Conservation (phyloP, 2,329 filamentous ascomycete genomes). For the Curvularia hawaiiensis region DNA sequence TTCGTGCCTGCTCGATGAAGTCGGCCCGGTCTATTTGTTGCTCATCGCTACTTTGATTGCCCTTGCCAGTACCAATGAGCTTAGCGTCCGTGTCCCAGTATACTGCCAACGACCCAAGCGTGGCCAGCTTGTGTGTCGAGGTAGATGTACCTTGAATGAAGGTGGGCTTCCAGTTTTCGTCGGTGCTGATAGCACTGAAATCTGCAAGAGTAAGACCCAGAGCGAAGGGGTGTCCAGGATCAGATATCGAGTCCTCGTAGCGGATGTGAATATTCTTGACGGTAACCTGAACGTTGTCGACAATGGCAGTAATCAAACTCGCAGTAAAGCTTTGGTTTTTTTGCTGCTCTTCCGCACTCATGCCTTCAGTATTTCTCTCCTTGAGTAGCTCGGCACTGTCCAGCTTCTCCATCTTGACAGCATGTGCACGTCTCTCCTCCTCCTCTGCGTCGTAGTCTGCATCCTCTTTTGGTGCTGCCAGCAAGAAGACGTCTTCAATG, state of each 20-base stretch:
- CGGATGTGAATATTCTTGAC: constrained; percentile 98
- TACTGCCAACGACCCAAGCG: constrained; percentile 83
- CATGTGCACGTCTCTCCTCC: constrained; percentile 82
- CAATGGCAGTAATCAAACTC: constrained; percentile 92
- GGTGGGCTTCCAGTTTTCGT: constrained; percentile 91
- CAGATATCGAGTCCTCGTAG: constrained; percentile 96
- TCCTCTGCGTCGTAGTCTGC: constrained; percentile 91
- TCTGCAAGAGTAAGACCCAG: constrained; percentile 91
- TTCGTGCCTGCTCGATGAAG: constrained; percentile 76
- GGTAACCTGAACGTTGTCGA: constrained; percentile 96
- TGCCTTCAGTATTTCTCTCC: constrained; percentile 87
- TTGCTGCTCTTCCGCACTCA: constrained; percentile 93
- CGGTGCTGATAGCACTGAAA: constrained; percentile 95
- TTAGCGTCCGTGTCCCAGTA: constrained; percentile 98
- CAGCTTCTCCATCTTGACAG: constrained; percentile 98
- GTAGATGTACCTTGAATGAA: constrained; percentile 88
- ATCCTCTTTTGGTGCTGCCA: constrained; percentile 95
- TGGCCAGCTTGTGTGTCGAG: constrained; percentile 92
- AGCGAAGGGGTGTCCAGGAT: constrained; percentile 92
- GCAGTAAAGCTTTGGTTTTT: constrained; percentile 98
- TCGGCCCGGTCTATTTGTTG: constrained; percentile 73
- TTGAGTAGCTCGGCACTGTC: constrained; percentile 95
- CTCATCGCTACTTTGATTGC: constrained; percentile 63
- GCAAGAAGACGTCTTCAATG: constrained; percentile 94
- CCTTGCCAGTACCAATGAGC: constrained; percentile 80